Evolutionary conservation across 371 early-diverging fungal species (phyloP), one percentile per base, ranked within the genome.

Genomic region (Rhizoclosmatium hyalinum): DNA sequence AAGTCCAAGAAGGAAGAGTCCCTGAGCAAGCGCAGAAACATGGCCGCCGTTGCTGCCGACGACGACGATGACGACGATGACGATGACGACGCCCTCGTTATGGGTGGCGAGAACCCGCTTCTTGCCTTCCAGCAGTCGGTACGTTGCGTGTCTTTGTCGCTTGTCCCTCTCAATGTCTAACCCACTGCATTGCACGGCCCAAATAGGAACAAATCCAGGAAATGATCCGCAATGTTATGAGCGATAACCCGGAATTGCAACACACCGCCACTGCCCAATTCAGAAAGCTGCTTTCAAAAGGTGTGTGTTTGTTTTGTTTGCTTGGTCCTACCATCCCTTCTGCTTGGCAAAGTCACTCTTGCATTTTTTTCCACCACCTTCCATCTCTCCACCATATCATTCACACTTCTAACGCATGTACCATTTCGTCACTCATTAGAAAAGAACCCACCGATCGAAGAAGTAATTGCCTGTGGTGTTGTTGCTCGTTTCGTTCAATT

Each of bases 401-500:
- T 32, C 32, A 32, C 32, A 32, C 32, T 32, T 32, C 32, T 17
- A 50, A 71, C 12, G 41, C 46, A 64, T 10, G 56, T 55, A 10
- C 3, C 41, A 19, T 3, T 50, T 39, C 10, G 43, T 12, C 10
- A 55, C 43, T 41, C 53, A 47, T 0, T 39, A 80, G 99, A 99
- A 85, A 91, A 89, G 71, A 94, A 94, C 83, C 99, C 99, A 53
- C 99, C 99, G 47, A 99, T 99, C 79, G 94, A 95, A 74, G 94
- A 95, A 80, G 97, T 99, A 55, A 98, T 99, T 79, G 88, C 84
- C 62, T 92, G 93, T 76, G 96, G 96, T 42, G 98, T 98, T 56
- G 94, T 99, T 14, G 96, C 99, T 12, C 89, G 93, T 65, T 98
- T 99, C 84, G 96, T 99, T 47, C 93, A 98, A 83, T 96, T 99